These are phyloP conservation scores for Trifolium fragiferum DNA, from an alignment of 306 rosid genomes.

Conservation along the genomic window DNA sequence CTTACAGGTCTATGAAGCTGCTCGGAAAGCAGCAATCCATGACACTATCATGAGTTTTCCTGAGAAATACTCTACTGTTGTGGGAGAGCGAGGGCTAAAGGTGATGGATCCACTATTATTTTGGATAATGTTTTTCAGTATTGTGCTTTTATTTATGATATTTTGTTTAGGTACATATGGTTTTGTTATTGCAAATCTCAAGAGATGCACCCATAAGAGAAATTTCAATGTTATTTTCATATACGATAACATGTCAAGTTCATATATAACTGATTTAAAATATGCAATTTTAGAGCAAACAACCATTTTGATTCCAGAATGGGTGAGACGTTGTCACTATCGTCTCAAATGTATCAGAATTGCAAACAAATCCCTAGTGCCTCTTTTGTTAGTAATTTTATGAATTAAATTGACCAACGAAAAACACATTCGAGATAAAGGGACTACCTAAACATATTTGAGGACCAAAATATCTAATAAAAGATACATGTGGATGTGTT, in stretches of 20 bases:
- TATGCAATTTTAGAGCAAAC: neutral
- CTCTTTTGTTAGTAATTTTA: too few species aligned
- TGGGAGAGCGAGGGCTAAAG: slow-evolving; percentile 99
- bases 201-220: slow-evolving; percentile 11
- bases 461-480: too few species aligned
- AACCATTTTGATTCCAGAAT: too few species aligned
- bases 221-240: slow-evolving; percentile 8
- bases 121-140: slow-evolving; percentile 19
- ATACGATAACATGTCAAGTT: slow-evolving; percentile 20
- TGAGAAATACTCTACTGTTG: slow-evolving; percentile 77
- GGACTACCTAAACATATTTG: too few species aligned
- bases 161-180: slow-evolving; percentile 14
- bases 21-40: slow-evolving; percentile 89
- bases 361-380: too few species aligned
- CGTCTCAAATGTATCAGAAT: too few species aligned
- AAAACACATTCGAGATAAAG: too few species aligned
- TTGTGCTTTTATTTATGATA: slow-evolving; percentile 28
- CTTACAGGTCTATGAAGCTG: slow-evolving; percentile 88
- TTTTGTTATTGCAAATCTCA: slow-evolving; percentile 22
- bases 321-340: too few species aligned
- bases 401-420: too few species aligned
- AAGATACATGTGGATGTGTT: too few species aligned
- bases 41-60: slow-evolving; percentile 92
- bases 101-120: slow-evolving; percentile 51
- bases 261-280: slow-evolving; percentile 24